phyloP scores from a whole-genome alignment of 2,329 filamentous ascomycete genomes.

The Graphilbum fragrans region DNA sequence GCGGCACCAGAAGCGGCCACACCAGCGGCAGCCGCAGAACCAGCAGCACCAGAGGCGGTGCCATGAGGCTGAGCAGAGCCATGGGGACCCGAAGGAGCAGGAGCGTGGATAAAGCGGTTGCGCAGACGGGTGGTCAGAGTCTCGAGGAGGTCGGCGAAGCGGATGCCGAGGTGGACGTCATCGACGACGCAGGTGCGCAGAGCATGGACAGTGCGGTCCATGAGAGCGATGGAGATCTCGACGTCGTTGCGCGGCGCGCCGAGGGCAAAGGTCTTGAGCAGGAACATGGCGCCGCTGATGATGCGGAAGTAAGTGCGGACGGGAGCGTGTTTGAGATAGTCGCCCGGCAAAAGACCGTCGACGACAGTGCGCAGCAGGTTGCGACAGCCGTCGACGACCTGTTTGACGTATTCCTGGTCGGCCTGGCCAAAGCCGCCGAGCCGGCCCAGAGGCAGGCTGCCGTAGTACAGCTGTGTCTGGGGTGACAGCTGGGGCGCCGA shows the following conservation, averaged over 20 bases:
- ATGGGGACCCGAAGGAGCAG: constrained; percentile 23
- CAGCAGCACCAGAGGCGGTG: background rate
- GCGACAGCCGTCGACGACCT: constrained; percentile 67
- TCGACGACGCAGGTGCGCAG: constrained; percentile 71
- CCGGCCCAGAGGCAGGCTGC: constrained; percentile 50
- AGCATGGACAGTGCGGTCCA: constrained; percentile 63
- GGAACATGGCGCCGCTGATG: constrained; percentile 73
- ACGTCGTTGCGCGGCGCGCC: constrained; percentile 71
- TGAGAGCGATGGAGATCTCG: constrained; percentile 59
- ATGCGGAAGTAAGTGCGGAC: constrained; percentile 81
- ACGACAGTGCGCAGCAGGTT: constrained; percentile 69
- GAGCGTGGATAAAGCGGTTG: constrained; percentile 59
- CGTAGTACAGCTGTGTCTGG: constrained; percentile 52
- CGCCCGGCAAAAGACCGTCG: constrained; percentile 59
- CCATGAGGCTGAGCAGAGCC: constrained; percentile 11
- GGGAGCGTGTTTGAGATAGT: constrained; percentile 70
- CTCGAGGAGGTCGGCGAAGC: constrained; percentile 73
- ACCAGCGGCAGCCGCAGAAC: background rate
- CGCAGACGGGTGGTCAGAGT: constrained; percentile 63
- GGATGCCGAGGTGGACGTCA: constrained; percentile 73
- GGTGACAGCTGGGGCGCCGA: constrained; percentile 35
- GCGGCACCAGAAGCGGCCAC: background rate
- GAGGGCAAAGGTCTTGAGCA: constrained; percentile 74
- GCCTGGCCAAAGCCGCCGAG: constrained; percentile 51
- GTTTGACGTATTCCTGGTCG: constrained; percentile 61